These are phyloP conservation scores for Venturia effusa DNA, from an alignment of 2,329 filamentous ascomycete genomes.

Conservation along the genomic window DNA sequence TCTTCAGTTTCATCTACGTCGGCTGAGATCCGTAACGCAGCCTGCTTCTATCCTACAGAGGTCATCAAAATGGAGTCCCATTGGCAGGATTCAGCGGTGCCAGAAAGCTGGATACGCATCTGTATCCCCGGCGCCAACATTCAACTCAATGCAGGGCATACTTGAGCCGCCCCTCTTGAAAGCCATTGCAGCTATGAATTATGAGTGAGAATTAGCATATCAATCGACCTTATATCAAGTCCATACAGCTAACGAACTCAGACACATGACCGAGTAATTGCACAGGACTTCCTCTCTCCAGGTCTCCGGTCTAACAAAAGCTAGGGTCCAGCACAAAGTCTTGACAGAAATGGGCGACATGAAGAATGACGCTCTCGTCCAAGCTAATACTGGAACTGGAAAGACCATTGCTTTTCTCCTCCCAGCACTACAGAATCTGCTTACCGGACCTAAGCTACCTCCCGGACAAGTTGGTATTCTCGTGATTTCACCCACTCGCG, in stretches of 20 bases:
- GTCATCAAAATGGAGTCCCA: background rate
- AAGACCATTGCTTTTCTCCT: constrained; percentile 40
- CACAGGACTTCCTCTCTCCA: background rate
- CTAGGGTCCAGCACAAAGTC: constrained; percentile 44
- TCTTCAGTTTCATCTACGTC: background rate
- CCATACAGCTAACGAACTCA: background rate
- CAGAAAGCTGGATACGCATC: background rate
- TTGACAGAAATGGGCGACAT: constrained; percentile 39
- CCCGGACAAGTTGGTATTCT: constrained; percentile 33
- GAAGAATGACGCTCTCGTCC: constrained; percentile 47
- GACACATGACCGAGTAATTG: background rate
- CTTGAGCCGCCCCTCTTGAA: constrained; percentile 21
- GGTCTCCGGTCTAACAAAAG: constrained; percentile 25
- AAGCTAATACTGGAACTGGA: constrained; percentile 41
- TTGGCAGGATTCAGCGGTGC: background rate
- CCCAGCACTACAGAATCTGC: constrained; percentile 35
- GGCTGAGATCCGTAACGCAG: background rate
- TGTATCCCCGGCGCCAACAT: constrained; percentile 8
- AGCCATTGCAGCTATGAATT: constrained; percentile 26
- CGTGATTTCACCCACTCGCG: constrained; percentile 50
- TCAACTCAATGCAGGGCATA: constrained; percentile 17
- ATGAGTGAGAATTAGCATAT: constrained; percentile 19
- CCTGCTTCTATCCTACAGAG: background rate
- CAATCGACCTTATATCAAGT: constrained; percentile 10
- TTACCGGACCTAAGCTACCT: constrained; percentile 32